phyloP scores from a whole-genome alignment of 2,329 filamentous ascomycete species.

The Stylonectria norvegica region DNA sequence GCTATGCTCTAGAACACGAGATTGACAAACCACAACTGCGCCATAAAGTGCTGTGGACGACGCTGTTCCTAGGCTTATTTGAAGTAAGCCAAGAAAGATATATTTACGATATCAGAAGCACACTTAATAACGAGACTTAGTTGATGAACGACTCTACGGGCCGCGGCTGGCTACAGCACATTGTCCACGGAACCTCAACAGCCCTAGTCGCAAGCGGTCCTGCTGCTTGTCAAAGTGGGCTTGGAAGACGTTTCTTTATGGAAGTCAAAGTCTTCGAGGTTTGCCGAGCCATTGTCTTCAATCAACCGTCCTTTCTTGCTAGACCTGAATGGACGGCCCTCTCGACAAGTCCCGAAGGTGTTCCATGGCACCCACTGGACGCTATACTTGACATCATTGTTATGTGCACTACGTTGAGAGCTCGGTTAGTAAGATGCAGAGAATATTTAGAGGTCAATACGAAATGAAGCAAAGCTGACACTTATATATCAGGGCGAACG shows the following conservation, averaged over 20 bases:
- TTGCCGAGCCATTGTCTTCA: slow-evolving; percentile 31
- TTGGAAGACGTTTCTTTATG: slow-evolving; percentile 27
- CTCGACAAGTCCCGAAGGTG: background rate
- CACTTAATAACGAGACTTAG: slow-evolving; percentile 10
- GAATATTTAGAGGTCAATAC: too few relatives aligned
- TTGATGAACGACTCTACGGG: slow-evolving; percentile 32
- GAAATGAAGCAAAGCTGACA: rapidly evolving
- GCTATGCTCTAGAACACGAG: slow-evolving; percentile 13
- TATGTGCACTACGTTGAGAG: slow-evolving; percentile 29
- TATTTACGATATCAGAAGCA: background rate
- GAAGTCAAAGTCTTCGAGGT: slow-evolving; percentile 33
- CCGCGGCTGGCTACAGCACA: slow-evolving; percentile 33
- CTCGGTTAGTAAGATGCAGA: slow-evolving; percentile 26
- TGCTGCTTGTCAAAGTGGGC: slow-evolving; percentile 16
- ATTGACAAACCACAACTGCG: background rate
- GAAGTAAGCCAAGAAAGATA: slow-evolving; percentile 22
- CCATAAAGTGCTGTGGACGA: slow-evolving; percentile 31
- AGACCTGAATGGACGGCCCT: slow-evolving; percentile 20
- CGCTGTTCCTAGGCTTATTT: slow-evolving; percentile 32
- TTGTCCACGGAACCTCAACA: slow-evolving; percentile 33
- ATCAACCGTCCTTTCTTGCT: slow-evolving; percentile 27
- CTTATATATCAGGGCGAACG: slow-evolving; percentile 1
- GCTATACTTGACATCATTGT: slow-evolving; percentile 31
- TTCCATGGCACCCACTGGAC: slow-evolving; percentile 11
- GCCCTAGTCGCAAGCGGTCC: slow-evolving; percentile 31